A percentile compares a stretch with the other conserved stretches of the same genome.
These are phyloP conservation scores for Lagenaria siceraria DNA, from an alignment of 306 rosid species.

Conservation along the genomic window DNA sequence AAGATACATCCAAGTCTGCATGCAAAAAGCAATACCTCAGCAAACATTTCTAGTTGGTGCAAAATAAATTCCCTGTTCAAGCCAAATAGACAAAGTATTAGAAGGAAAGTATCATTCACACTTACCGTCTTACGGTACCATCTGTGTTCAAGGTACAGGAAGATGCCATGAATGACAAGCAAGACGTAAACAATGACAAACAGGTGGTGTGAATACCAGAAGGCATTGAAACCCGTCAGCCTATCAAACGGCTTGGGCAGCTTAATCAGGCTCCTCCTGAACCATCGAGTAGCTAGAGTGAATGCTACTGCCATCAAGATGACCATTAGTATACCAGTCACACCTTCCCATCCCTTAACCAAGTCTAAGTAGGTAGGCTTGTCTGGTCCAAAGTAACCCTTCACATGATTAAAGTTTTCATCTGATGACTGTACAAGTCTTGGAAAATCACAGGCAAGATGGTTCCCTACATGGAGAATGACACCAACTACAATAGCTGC, in stretches of 20 bases:
- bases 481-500: slow-evolving; percentile 80
- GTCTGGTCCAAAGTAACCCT: slow-evolving; percentile 38
- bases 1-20: slow-evolving; percentile 96
- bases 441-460: slow-evolving; percentile 94
- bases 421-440: slow-evolving; percentile 31
- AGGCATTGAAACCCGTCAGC: slow-evolving; percentile 92
- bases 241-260: slow-evolving; percentile 83
- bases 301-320: slow-evolving; percentile 68
- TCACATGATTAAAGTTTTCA: slow-evolving; percentile 19
- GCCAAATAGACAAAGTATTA: neutral
- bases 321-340: slow-evolving; percentile 86
- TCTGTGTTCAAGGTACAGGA: slow-evolving; percentile 51
- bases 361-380: slow-evolving; percentile 53
- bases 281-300: slow-evolving; percentile 88
- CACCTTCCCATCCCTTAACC: slow-evolving; percentile 58
- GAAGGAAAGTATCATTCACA: slow-evolving; percentile 1
- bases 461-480: slow-evolving; percentile 82
- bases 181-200: slow-evolving; percentile 79
- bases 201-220: slow-evolving; percentile 99
- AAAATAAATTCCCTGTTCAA: neutral
- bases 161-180: slow-evolving; percentile 67
- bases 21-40: slow-evolving; percentile 16
- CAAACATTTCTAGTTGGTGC: neutral
- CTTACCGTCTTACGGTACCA: slow-evolving; percentile 82
- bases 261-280: slow-evolving; percentile 72